Evolutionary conservation across 805 yeast species (phyloP).

Genomic region (Brettanomyces sp.): DNA sequence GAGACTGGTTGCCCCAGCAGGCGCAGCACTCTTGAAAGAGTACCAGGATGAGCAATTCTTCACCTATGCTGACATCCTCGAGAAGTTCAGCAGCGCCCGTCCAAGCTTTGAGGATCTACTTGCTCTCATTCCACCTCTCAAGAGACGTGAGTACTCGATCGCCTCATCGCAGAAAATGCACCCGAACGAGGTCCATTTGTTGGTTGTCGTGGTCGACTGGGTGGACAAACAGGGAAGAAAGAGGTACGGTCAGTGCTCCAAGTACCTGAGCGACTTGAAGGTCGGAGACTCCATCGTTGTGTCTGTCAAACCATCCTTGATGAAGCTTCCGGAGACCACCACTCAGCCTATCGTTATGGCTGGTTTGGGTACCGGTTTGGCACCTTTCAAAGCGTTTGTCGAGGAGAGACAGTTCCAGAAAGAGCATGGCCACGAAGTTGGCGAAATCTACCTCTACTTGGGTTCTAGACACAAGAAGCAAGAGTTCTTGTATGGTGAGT

Average conservation of each 20-base stretch:
- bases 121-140: conserved; percentile 70
- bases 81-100: conserved; percentile 71
- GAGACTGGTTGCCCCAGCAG: conserved; percentile 63
- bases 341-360: conserved; percentile 92
- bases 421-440: conserved; percentile 81
- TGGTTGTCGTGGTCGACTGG: conserved; percentile 97
- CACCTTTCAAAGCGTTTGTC: conserved; percentile 95
- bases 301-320: conserved; percentile 91
- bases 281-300: conserved; percentile 85
- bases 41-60: conserved; percentile 78
- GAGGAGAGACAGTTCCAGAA: conserved; percentile 94
- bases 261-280: conserved; percentile 68
- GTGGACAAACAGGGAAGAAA: conserved; percentile 73
- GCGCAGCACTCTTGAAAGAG: conserved; percentile 76
- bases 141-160: conserved; percentile 95
- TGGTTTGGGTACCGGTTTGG: conserved; percentile 95
- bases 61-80: conserved; percentile 73
- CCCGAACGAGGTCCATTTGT: conserved; percentile 81
- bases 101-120: conserved; percentile 66
- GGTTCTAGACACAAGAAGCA: conserved; percentile 95
- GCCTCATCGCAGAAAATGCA: conserved; percentile 93
- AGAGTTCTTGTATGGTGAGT: conserved; percentile 92
- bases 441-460: conserved; percentile 76
- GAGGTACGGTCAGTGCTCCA: conserved; percentile 92
- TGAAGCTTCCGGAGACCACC: conserved; percentile 86